Percentiles rank a stretch among this genome's conserved stretches.
Evolutionary conservation across 331 rosid genomes (phyloP).

Genomic region (Malus hybrid): DNA sequence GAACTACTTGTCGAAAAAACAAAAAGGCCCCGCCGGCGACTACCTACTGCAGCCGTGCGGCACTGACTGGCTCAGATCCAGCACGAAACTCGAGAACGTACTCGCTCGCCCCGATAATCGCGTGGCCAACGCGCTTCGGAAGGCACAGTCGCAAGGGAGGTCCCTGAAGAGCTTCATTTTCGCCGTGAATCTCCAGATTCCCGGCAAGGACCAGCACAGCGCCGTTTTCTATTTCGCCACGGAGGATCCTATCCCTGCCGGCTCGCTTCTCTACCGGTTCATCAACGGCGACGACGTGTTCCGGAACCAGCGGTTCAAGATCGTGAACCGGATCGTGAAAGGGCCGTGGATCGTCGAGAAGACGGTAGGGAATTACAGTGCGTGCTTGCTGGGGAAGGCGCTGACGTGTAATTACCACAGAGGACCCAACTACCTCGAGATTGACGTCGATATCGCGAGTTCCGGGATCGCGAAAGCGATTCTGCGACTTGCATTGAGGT

Average conservation of each 20-base stretch:
- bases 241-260: conserved; percentile 57
- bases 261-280: conserved; percentile 66
- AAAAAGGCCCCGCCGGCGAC: conserved; percentile 61
- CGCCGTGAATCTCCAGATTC: conserved; percentile 78
- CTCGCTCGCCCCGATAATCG: conserved; percentile 79
- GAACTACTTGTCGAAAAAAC: conserved; percentile 40
- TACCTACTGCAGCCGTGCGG: conserved; percentile 68
- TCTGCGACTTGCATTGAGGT: conserved; percentile 72
- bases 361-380: conserved; percentile 75
- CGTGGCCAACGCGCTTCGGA: conserved; percentile 39
- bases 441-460: conserved; percentile 92
- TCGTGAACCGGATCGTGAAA: conserved; percentile 87
- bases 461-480: conserved; percentile 80
- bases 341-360: conserved; percentile 93
- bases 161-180: conserved; percentile 63
- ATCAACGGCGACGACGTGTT: conserved; percentile 66
- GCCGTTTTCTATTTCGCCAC: conserved; percentile 80
- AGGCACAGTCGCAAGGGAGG: conserved; percentile 44
- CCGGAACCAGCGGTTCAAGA: conserved; percentile 77
- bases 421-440: conserved; percentile 64
- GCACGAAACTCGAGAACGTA: conserved; percentile 64
- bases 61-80: conserved; percentile 83
- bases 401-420: conserved; percentile 76
- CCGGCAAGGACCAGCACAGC: conserved; percentile 80
- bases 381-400: conserved; percentile 78